Conservation (phyloP, 306 rosid genomes). For the Lagenaria siceraria region DNA sequence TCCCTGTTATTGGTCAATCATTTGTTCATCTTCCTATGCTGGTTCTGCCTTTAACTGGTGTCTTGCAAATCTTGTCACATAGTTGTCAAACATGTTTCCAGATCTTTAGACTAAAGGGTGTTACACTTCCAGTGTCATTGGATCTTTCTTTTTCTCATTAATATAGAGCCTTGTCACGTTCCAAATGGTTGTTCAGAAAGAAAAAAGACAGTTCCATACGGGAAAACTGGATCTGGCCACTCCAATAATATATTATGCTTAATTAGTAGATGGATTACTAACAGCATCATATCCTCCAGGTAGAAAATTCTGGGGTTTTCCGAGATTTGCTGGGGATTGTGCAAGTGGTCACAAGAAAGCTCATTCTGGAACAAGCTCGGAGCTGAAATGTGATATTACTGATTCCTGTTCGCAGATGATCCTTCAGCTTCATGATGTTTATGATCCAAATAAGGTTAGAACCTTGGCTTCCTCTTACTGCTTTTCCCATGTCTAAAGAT, state of each 20-base stretch:
- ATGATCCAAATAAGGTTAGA: conserved; percentile 82
- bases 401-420: conserved; percentile 98
- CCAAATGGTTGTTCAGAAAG: not conserved
- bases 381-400: conserved; percentile 65
- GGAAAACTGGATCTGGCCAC: not conserved
- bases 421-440: conserved; percentile 91
- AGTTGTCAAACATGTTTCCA: not conserved
- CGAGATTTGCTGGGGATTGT: conserved; percentile 91
- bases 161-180: not conserved
- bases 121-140: not conserved
- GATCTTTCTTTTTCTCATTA: not conserved
- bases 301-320: conserved; percentile 83
- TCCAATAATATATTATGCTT: not conserved
- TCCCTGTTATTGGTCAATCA: not conserved
- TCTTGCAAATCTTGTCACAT: not conserved
- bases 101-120: not conserved
- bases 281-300: conserved; percentile 28
- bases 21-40: not conserved
- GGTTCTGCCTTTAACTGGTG: not conserved
- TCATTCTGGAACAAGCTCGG: conserved; percentile 51
- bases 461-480: not conserved
- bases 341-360: conserved; percentile 62
- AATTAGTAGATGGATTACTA: not conserved
- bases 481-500: conserved; percentile 11
- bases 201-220: not conserved